Base-by-base conservation (phyloP, 108 stramenopile genomes). In the Licmophora abbreviata region DNA sequence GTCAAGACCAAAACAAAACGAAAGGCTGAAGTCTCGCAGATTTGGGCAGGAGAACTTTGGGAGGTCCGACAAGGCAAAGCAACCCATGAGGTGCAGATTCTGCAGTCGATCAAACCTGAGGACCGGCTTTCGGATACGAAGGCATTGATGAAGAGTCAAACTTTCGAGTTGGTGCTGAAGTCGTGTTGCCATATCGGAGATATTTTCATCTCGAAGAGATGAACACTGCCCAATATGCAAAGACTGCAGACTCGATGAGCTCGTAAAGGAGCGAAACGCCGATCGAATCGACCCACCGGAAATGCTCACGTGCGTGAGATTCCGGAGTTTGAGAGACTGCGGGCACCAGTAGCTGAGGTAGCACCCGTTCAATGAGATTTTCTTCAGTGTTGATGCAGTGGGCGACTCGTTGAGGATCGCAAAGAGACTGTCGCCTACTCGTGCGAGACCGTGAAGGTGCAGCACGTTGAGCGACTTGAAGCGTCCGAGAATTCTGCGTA, bases 371-470 rank as follows among this genome's bases (percentile, higher is more conserved):
- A 63, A 17, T 2, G 44, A 8, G 12, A 63, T 9, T 0, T 26
- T 23, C 38, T 46, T 22, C n/a, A 63, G 24, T 23, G 10, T 31
- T 2, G 0, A 4, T 1, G 54, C 53, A 29, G 54, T 26, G n/a
- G 29, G 27, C 23, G 42, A 25, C 14, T 33, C 26, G 44, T 63
- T 63, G 3, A 63, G 34, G 6, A 63, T 56, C 3, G 21, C 25
- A 35, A 63, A 22, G 35, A 54, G 27, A n/a, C 21, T 42, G 54
- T 63, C 62, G 9, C 62, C 62, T 1, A 62, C 24, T 1, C 28
- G 24, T 15, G 12, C 54, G 5, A 63, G 6, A 2, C 54, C 44
- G 24, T 43, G 17, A 7, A 63, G 54, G 23, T 63, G 34, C 12
- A 63, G 38, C 5, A 27, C 53, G 8, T 36, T 46, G 2, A 63